Evolutionary conservation across 345 rosid species (phyloP), one percentile per base, ranked within the genome.

Genomic region (Salix arbutifolia): DNA sequence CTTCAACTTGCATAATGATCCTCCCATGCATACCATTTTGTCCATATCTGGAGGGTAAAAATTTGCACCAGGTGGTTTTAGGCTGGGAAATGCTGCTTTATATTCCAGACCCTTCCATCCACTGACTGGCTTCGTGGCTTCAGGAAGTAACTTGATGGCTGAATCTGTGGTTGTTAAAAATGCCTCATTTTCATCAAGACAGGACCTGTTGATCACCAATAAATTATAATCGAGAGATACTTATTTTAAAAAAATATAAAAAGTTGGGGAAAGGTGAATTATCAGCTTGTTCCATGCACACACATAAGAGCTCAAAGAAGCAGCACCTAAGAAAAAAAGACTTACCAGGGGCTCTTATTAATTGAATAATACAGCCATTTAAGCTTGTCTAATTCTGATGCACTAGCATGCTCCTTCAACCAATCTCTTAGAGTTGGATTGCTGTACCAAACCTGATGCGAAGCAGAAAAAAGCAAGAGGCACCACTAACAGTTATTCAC

Each of bases 1-100:
- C 46, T 69, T 65, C 26, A 11, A 52, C 35, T 33, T 40, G 52
- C 31, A 66, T 35, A 14, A 67, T 62, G 23, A 73, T 68, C 56
- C 61, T 77, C 7, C 37, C 30, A 65, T 48, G 38, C 9, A 35
- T 91, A 95, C 99, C 96, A 0, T 74, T 90, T 93, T 93, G 69
- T 93, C 93, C 99, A 95, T 90, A 81, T 95, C 99, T n/a, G 97
- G 89, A 73, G 97, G 97, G 76, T 95, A 93, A 76, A 93, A 95
- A 84, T 93, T 95, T 48, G 96, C 97, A 74, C 97, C 94, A 64
- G 96, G 93, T 62, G 99, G 99, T 81, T 90, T 90, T 65, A n/a
- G 79, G 79, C 77, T 30, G 25, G 99, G 99, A 86, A 93, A 93
- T 68, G 97, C 92, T 62, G 86, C 90, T 84, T 85, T 91, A 81